Conservation (phyloP, 176 grass and related monocot species). For the Rhynchospora breviuscula region DNA sequence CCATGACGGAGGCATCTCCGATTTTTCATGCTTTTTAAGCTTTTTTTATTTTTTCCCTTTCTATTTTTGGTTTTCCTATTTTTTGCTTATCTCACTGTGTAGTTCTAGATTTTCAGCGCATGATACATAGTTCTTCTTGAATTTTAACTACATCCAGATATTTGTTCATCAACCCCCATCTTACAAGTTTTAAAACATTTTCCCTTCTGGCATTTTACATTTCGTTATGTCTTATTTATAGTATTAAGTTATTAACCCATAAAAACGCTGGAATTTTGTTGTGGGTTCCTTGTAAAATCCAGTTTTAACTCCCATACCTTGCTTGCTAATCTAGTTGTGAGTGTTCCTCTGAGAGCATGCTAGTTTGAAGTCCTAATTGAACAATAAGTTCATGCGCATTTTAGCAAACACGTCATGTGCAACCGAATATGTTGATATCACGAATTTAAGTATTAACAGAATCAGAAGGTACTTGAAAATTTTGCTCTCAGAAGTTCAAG, state of each 20-base stretch:
- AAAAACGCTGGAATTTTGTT: neutral
- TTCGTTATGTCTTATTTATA: neutral
- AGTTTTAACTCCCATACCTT: neutral
- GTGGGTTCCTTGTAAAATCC: neutral
- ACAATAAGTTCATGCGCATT: neutral
- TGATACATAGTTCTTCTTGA: neutral
- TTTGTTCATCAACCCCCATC: neutral
- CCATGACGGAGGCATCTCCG: neutral
- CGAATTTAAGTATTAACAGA: neutral
- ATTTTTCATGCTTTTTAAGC: neutral
- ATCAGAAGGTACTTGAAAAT: neutral
- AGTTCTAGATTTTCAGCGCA: neutral
- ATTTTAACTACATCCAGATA: neutral
- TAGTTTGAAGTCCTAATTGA: slow-evolving; percentile 2
- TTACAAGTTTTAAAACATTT: neutral
- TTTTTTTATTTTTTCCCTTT: neutral
- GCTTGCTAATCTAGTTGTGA: neutral
- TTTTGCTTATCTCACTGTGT: neutral
- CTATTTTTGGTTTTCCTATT: neutral
- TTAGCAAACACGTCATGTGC: slow-evolving; percentile 7
- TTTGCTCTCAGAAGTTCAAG: neutral
- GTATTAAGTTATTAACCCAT: too few relatives aligned
- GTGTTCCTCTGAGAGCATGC: neutral
- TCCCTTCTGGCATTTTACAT: neutral
- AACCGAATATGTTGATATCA: neutral